Evolutionary conservation across 176 grass and related monocot species (phyloP).

Genomic region (Aegilops sharonensis): DNA sequence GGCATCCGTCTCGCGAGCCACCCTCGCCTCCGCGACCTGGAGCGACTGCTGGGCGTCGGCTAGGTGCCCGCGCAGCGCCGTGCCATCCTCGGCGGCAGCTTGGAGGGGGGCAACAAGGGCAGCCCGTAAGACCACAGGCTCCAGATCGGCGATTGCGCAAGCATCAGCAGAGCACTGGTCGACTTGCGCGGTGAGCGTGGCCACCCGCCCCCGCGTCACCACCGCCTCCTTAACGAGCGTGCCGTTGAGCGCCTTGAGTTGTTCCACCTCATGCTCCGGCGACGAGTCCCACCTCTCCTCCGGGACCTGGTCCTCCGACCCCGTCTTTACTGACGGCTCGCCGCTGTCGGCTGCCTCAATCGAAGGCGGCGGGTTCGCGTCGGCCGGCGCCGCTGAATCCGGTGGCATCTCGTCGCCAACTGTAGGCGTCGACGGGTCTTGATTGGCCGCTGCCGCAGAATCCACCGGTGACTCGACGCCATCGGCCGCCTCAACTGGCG

Average conservation of each 20-base stretch:
- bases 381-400: neutral
- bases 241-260: neutral
- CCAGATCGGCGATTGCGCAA: neutral
- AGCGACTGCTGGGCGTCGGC: neutral
- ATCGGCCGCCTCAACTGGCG: neutral
- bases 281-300: neutral
- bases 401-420: neutral
- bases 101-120: conserved; percentile 2
- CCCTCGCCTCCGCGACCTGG: neutral
- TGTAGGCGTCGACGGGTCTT: neutral
- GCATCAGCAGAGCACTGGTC: conserved; percentile 12
- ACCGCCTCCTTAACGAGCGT: neutral
- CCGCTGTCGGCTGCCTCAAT: neutral
- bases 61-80: neutral
- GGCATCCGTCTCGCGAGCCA: neutral
- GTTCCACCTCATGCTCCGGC: neutral
- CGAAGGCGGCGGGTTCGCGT: neutral
- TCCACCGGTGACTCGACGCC: neutral
- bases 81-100: neutral
- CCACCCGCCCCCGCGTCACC: neutral
- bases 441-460: neutral
- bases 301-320: neutral
- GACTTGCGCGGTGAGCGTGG: neutral
- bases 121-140: neutral
- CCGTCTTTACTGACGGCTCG: neutral